A percentile compares a stretch with the other conserved stretches of the same genome.
Evolutionary conservation across 805 yeast species (phyloP).

Genomic region (Ogataea thermomethanolica): DNA sequence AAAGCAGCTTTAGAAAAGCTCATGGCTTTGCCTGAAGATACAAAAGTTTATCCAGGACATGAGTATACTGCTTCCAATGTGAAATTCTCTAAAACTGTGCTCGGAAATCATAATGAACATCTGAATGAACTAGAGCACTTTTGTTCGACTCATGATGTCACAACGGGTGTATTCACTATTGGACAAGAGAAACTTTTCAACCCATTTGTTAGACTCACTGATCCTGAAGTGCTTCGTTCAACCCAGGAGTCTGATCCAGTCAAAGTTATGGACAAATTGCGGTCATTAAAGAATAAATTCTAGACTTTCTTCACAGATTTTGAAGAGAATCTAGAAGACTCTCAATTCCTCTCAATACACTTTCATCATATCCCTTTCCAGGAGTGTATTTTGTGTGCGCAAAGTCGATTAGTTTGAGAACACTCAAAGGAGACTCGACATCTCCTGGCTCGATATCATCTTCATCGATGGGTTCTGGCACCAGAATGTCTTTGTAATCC

Average conservation of each 20-base stretch:
- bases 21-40: constrained; percentile 60
- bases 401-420: constrained; percentile 76
- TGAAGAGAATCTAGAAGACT: constrained; percentile 49
- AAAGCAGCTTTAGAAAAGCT: constrained; percentile 59
- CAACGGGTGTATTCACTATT: constrained; percentile 86
- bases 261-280: constrained; percentile 66
- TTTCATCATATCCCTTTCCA: constrained; percentile 68
- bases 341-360: constrained; percentile 66
- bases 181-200: constrained; percentile 78
- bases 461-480: constrained; percentile 29
- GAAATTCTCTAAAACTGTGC: constrained; percentile 65
- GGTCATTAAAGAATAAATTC: constrained; percentile 35
- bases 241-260: constrained; percentile 50
- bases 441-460: constrained; percentile 28
- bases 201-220: constrained; percentile 82
- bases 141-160: constrained; percentile 53
- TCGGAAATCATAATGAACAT: constrained; percentile 46
- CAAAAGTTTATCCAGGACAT: constrained; percentile 88
- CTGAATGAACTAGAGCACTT: constrained; percentile 52
- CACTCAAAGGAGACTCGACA: constrained; percentile 40
- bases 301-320: constrained; percentile 9
- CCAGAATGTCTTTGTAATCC: constrained; percentile 38
- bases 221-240: constrained; percentile 55
- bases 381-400: constrained; percentile 74
- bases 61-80: constrained; percentile 88